Percentiles rank a stretch among this genome's conserved stretches.
Evolutionary conservation across 2,329 filamentous ascomycete genomes (phyloP).

Genomic region (Neofusicoccum laricinum): DNA sequence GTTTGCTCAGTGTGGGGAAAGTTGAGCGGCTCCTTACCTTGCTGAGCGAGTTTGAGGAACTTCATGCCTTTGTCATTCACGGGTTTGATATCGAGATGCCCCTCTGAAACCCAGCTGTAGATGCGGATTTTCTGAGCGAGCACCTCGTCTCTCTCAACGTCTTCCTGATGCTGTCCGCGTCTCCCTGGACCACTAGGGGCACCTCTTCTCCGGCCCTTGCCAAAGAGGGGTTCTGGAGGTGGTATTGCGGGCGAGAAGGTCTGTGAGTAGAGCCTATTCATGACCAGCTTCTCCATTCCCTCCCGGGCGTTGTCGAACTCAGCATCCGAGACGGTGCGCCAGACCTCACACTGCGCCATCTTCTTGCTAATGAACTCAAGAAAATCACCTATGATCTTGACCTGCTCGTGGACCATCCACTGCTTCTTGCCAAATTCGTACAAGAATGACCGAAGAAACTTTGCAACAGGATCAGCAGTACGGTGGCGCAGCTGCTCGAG

Average conservation of each 20-base stretch:
- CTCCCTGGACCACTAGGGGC: slow-evolving; percentile 69
- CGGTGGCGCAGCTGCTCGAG: slow-evolving; percentile 93
- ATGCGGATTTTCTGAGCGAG: slow-evolving; percentile 95
- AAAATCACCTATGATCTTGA: slow-evolving; percentile 98
- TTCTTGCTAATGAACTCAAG: slow-evolving; percentile 96
- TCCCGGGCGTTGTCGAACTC: slow-evolving; percentile 98
- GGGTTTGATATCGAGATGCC: slow-evolving; percentile 87
- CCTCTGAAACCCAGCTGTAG: slow-evolving; percentile 90
- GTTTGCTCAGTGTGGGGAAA: neutral
- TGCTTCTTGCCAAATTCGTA: slow-evolving; percentile 95
- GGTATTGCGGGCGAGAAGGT: slow-evolving; percentile 95
- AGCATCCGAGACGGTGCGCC: slow-evolving; percentile 90
- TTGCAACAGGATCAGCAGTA: slow-evolving; percentile 95
- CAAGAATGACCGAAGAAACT: slow-evolving; percentile 91
- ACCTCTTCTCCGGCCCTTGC: slow-evolving; percentile 47
- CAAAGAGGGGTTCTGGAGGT: slow-evolving; percentile 66
- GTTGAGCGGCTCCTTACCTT: slow-evolving; percentile 52
- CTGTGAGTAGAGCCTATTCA: slow-evolving; percentile 94
- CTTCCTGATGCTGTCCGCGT: slow-evolving; percentile 93
- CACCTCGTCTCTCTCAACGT: slow-evolving; percentile 95
- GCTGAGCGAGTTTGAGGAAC: slow-evolving; percentile 84
- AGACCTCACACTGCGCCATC: slow-evolving; percentile 96
- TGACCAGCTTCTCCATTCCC: slow-evolving; percentile 99
- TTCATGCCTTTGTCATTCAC: slow-evolving; percentile 82
- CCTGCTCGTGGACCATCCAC: slow-evolving; percentile 99